phyloP scores from a whole-genome alignment of 2,329 filamentous ascomycete genomes.

The Phialophora tarda region DNA sequence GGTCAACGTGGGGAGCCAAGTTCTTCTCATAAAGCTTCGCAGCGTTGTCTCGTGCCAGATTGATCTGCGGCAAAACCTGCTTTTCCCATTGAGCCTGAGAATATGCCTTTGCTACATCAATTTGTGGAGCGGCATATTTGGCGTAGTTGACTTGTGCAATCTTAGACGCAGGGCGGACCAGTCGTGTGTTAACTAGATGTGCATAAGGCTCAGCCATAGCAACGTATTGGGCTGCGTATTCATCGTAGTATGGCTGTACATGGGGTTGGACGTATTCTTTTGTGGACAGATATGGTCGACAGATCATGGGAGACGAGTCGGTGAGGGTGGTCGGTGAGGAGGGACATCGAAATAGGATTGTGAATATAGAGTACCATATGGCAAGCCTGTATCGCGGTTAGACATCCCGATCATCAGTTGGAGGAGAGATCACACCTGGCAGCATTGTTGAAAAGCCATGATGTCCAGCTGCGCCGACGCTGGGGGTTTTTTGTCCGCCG shows the following conservation, averaged over 20 bases:
- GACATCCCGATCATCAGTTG: not conserved
- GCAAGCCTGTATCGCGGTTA: slow-evolving; percentile 62
- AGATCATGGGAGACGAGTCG: slow-evolving; percentile 74
- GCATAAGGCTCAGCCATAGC: slow-evolving; percentile 76
- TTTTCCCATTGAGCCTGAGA: slow-evolving; percentile 77
- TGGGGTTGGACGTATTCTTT: slow-evolving; percentile 73
- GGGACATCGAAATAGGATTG: slow-evolving; percentile 82
- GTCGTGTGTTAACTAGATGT: slow-evolving; percentile 59
- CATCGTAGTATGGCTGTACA: slow-evolving; percentile 81
- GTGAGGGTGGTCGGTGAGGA: slow-evolving; percentile 69
- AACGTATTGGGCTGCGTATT: slow-evolving; percentile 83
- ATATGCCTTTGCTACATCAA: slow-evolving; percentile 70
- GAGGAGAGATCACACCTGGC: slow-evolving; percentile 58
- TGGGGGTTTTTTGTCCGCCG: slow-evolving; percentile 11
- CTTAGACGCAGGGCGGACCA: slow-evolving; percentile 71
- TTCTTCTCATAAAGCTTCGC: slow-evolving; percentile 71
- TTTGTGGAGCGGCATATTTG: slow-evolving; percentile 75
- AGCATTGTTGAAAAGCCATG: slow-evolving; percentile 51
- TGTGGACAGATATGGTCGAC: slow-evolving; percentile 76
- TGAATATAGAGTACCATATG: slow-evolving; percentile 86
- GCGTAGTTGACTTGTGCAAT: slow-evolving; percentile 66
- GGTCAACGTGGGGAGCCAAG: slow-evolving; percentile 75
- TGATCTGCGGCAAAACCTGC: slow-evolving; percentile 75
- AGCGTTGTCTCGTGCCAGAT: slow-evolving; percentile 66
- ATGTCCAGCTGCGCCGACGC: slow-evolving; percentile 35